A percentile compares a stretch with the other conserved stretches of the same genome.
Conservation (phyloP, 768 basidiomycete genomes). For the Mycena capillaripes region DNA sequence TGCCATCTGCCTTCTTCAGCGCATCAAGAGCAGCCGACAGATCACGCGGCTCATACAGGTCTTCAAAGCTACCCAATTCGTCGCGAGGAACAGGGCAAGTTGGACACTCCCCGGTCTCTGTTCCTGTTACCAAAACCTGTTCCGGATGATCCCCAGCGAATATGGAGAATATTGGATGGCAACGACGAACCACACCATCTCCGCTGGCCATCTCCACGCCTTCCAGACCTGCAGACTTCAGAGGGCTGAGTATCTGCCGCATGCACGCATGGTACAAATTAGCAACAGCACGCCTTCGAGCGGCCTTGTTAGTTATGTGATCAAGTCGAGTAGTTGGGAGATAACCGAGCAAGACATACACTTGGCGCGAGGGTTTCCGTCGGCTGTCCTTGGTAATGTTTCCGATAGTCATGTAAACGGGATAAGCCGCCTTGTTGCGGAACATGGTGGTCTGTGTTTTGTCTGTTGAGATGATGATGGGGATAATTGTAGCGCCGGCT, state of each 20-base stretch:
- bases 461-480: constrained; percentile 61
- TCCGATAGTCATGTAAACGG: constrained; percentile 53
- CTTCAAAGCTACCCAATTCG: constrained; percentile 7
- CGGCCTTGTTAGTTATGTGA: constrained; percentile 32
- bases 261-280: constrained; percentile 47
- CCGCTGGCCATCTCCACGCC: constrained; percentile 50
- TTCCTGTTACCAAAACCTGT: constrained; percentile 51
- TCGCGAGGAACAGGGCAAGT: constrained; percentile 2
- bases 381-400: constrained; percentile 47
- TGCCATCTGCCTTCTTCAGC: neutral
- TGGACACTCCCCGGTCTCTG: constrained; percentile 41
- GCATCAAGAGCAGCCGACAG: constrained; percentile 23
- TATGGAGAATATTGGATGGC: constrained; percentile 53
- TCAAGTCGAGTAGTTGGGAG: constrained; percentile 47
- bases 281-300: constrained; percentile 10
- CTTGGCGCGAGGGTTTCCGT: constrained; percentile 42
- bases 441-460: constrained; percentile 60
- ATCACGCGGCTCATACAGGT: constrained; percentile 19
- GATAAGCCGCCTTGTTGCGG: constrained; percentile 55
- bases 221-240: constrained; percentile 43
- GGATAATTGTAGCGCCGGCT: constrained; percentile 51
- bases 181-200: constrained; percentile 45
- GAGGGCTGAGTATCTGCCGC: constrained; percentile 43
- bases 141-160: constrained; percentile 58
- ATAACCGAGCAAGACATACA: constrained; percentile 47